A percentile compares a stretch with the other conserved stretches of the same genome.
Evolutionary conservation across 257 asterid genomes (phyloP).

Genomic region (Solanum sitiens): DNA sequence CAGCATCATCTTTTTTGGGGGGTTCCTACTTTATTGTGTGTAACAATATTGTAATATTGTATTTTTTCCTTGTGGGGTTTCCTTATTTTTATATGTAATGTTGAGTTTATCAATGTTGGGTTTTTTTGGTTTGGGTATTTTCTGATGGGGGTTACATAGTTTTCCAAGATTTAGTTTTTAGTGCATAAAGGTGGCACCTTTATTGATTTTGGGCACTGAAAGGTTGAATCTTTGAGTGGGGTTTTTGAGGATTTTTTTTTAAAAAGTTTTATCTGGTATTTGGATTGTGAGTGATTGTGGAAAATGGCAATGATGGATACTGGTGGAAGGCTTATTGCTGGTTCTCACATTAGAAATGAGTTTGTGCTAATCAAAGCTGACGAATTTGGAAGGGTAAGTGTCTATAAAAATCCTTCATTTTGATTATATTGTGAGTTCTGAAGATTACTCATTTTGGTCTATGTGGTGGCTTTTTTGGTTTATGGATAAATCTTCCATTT

Average conservation of each 20-base stretch:
- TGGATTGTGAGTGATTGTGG: neutral
- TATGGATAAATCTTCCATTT: neutral
- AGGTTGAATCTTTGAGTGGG: slow-evolving; percentile 29
- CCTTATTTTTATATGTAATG: slow-evolving; percentile 4
- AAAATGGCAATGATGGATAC: slow-evolving; percentile 56
- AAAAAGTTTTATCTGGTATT: neutral
- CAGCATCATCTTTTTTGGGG: slow-evolving; percentile 7
- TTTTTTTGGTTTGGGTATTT: slow-evolving; percentile 12
- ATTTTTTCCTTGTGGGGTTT: slow-evolving; percentile 8
- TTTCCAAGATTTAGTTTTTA: slow-evolving; percentile 25
- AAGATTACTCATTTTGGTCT: neutral
- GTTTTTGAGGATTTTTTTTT: slow-evolving; percentile 19
- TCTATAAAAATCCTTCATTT: slow-evolving; percentile 6
- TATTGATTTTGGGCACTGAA: slow-evolving; percentile 14
- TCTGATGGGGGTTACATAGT: slow-evolving; percentile 33
- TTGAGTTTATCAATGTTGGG: slow-evolving; percentile 29
- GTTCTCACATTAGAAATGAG: slow-evolving; percentile 80
- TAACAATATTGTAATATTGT: neutral
- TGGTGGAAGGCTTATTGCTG: slow-evolving; percentile 79
- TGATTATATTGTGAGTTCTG: neutral
- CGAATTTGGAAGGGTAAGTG: slow-evolving; percentile 60
- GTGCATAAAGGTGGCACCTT: slow-evolving; percentile 16
- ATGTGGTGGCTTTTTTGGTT: neutral
- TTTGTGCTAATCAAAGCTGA: slow-evolving; percentile 75
- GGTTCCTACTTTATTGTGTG: slow-evolving; percentile 14